phyloP scores from a whole-genome alignment of 1,284 basidiomycete species.

The Chalciporus sp. region DNA sequence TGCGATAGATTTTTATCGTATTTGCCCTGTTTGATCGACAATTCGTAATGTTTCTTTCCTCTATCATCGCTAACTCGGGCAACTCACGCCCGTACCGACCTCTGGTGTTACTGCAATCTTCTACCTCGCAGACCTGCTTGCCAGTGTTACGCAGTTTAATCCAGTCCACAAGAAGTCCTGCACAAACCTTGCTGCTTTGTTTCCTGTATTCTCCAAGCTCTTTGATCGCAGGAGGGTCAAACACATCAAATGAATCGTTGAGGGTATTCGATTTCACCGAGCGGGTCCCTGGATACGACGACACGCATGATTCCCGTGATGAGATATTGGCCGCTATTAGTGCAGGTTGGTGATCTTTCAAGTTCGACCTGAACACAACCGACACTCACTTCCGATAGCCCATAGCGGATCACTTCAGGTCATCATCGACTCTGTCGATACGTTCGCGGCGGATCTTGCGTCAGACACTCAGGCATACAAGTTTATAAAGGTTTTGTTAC shows the following conservation, averaged over 20 bases:
- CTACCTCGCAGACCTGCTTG: constrained; percentile 60
- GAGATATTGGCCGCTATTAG: constrained; percentile 48
- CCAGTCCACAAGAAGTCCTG: constrained; percentile 29
- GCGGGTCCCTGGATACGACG: constrained; percentile 57
- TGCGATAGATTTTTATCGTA: not conserved
- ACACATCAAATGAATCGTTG: constrained; percentile 32
- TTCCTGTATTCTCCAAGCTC: constrained; percentile 58
- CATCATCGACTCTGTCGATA: constrained; percentile 70
- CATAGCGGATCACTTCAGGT: constrained; percentile 51
- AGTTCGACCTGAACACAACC: not conserved
- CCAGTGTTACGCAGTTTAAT: constrained; percentile 54
- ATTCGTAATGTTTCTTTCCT: constrained; percentile 40
- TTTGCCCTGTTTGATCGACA: not conserved
- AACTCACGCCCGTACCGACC: constrained; percentile 41
- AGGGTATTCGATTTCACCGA: constrained; percentile 54
- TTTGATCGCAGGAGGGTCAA: constrained; percentile 31
- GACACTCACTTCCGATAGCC: constrained; percentile 31
- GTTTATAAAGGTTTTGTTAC: constrained; percentile 50
- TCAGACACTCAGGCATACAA: constrained; percentile 56
- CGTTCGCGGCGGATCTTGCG: constrained; percentile 56
- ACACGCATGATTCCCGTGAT: constrained; percentile 34
- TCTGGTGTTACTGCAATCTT: constrained; percentile 66
- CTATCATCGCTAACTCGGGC: constrained; percentile 34
- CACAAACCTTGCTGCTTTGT: constrained; percentile 54
- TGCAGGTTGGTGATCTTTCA: constrained; percentile 40